Base-by-base conservation (phyloP, 352 stramenopile species). In the Phytophthora capsici region DNA sequence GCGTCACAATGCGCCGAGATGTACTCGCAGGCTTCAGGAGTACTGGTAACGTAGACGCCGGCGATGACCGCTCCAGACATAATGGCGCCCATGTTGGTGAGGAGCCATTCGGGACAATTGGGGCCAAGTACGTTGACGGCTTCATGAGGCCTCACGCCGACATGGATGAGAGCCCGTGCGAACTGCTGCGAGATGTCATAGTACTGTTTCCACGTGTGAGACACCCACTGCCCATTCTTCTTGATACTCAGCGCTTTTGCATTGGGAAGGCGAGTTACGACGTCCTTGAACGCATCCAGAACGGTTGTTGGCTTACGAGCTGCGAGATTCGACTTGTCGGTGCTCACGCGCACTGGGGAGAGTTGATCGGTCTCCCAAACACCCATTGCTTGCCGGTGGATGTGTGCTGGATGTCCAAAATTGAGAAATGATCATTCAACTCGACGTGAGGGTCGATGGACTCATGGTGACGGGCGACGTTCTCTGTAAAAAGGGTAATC, bases 1-100 rank as follows among this genome's bases (percentile, higher is more conserved):
- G 86, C 79, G 23, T 91, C 69, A 53, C 84, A 95, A 62, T 96
- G 89, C n/a, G 85, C 69, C 1, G 86, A 80, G 32, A 95, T 86
- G 65, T 93, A 95, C 54, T 90, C 69, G 43, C 85, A 93, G 1
- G 88, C 75, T 57, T 93, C 77, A 16, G 86, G 26, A 0, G 70
- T 84, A 68, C 93, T 95, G 36, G 88, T 95, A 54, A 78, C 79
- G 80, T 97, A 97, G 58, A 97, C 88, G 36, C 89, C 89, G 13
- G 88, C 82, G 59, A 86, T 83, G 38, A 95, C 76, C 2, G 77
- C 88, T 23, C 89, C 89, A 20, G 88, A 84, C 44, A 94, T 75
- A 57, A 96, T 94, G 20, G 83, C 69, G 23, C 88, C 89, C 56
- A 85, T 86, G 56, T 93, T 85, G 47, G 80, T 81, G 60, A 96